phyloP scores from a whole-genome alignment of 2,329 filamentous ascomycete genomes.

The Botrytis elliptica region DNA sequence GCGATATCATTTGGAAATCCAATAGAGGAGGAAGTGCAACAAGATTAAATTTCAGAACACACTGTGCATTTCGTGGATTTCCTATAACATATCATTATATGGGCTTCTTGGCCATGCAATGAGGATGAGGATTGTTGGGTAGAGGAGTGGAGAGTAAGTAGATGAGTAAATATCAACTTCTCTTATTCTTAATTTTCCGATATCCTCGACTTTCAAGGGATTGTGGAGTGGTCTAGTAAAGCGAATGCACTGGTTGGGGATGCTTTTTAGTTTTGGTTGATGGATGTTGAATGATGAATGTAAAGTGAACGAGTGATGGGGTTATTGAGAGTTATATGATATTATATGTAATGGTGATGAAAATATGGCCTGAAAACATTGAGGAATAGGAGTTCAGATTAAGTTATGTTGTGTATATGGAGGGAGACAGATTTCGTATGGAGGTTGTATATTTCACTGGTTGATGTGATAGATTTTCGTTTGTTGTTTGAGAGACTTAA shows the following conservation, averaged over 20 bases:
- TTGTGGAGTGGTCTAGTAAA: too few species aligned
- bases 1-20: neutral
- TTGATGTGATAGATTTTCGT: neutral
- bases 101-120: neutral
- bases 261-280: neutral
- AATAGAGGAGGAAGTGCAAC: neutral
- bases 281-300: neutral
- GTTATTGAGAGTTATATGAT: fast-evolving
- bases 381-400: neutral
- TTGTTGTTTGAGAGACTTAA: neutral
- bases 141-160: neutral
- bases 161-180: neutral
- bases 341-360: too few species aligned
- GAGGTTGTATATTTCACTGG: neutral
- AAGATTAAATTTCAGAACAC: fast-evolving
- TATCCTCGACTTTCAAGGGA: too few species aligned
- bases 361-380: neutral
- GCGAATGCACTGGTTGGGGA: too few species aligned
- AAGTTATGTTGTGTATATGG: neutral
- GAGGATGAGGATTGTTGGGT: fast-evolving
- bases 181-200: neutral
- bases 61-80: neutral
- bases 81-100: too few species aligned
- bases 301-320: fast-evolving
- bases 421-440: neutral